These are phyloP conservation scores for Trebouxiophyceae sp. DNA, from an alignment of 163 green algal genomes.

Conservation along the genomic window DNA sequence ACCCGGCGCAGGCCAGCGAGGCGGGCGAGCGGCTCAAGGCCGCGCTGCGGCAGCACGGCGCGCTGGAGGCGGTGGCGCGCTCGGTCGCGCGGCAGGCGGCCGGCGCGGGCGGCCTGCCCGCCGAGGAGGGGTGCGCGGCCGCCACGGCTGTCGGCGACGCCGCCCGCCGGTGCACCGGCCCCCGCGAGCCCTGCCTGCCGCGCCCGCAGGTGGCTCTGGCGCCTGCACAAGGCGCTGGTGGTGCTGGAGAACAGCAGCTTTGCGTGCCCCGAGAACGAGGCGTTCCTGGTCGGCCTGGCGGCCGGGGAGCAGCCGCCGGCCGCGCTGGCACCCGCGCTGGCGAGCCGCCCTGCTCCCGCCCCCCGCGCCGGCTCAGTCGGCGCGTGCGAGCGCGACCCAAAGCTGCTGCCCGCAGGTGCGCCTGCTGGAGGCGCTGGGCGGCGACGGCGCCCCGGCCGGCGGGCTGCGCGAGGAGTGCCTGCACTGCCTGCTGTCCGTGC, in stretches of 20 bases:
- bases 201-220: no score
- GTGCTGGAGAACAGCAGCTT: constrained; percentile 42
- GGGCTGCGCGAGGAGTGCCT: constrained; percentile 21
- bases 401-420: no score
- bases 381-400: no score
- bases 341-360: no score
- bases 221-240: constrained; percentile 21
- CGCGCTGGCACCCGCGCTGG: no score
- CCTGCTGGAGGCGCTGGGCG: no score
- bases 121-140: neutral
- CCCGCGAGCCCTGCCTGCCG: neutral
- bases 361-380: no score
- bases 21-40: constrained; percentile 15
- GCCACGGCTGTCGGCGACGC: neutral
- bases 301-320: no score
- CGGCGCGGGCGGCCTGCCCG: neutral
- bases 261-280: constrained; percentile 36
- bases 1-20: constrained; percentile 7
- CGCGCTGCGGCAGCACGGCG: constrained; percentile 5
- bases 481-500: constrained; percentile 28
- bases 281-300: neutral
- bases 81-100: neutral
- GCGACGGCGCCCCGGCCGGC: neutral
- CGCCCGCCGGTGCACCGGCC: no score
- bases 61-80: constrained; percentile 6